Base-by-base conservation (phyloP, 768 basidiomycete species). In the Amanita muscaria region DNA sequence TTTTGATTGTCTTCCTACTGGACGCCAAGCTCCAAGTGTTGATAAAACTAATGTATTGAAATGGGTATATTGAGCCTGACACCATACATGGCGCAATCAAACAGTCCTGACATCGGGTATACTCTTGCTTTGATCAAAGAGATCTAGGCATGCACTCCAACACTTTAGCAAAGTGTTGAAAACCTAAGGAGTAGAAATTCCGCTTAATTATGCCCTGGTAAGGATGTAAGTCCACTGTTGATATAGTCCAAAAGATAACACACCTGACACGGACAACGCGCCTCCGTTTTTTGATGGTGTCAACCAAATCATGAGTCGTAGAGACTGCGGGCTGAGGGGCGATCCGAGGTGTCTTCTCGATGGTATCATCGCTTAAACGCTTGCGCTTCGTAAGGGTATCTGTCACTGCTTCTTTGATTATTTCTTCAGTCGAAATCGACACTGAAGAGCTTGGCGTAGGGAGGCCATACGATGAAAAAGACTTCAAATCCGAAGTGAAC, bases 401-500 rank as follows among this genome's bases (percentile, higher is more conserved):
- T 18, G 15, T 6, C 21, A 9, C 31, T 23, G 8, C 10, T 33
- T 12, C 19, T 9, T 31, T 24, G 25, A 2, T 16, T 5, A 2
- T n/a, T 3, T 23, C 23, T 8, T 25, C 14, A 5, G 3, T 16
- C n/a, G 23, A 5, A 9, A n/a, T 25, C 14, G 29, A 42, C 5
- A 14, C 9, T 34, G 34, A 11, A 25, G 35, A 18, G 21, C 29
- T 19, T 11, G 11, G 29, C 18, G 25, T 18, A 7, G 37, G 27
- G 21, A 46, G 44, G 12, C 79, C 80, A 48, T 80, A 76, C 9
- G 71, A 58, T 1, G 83, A 70, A 49, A 85, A 87, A 0, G 74
- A 65, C 52, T 80, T 84, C 23, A 87, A 61, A 52, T 87, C 85
- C 6, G 85, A 74, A 1, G 85, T 84, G 49, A 87, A 87, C 24